Percentiles rank a stretch among this genome's conserved stretches.
phyloP scores from a whole-genome alignment of 768 basidiomycete genomes.

The Hebeloma cylindrosporum region DNA sequence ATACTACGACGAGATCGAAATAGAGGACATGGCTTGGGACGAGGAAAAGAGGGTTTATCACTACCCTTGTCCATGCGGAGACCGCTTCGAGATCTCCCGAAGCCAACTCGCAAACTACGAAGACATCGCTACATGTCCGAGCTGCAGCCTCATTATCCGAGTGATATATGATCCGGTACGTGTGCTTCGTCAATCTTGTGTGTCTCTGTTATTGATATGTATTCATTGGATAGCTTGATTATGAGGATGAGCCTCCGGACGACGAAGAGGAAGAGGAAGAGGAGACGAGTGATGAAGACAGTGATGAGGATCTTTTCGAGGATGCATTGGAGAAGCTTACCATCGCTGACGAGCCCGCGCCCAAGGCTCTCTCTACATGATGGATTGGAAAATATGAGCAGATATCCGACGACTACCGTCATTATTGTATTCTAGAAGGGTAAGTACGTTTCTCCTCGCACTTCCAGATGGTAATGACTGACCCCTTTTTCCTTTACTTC shows the following conservation, averaged over 20 bases:
- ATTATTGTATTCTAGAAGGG: too few relatives aligned
- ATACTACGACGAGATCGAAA: conserved; percentile 96
- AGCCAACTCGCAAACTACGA: conserved; percentile 85
- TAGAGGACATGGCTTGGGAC: conserved; percentile 96
- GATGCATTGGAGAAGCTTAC: conserved; percentile 68
- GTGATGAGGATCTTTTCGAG: conserved; percentile 51
- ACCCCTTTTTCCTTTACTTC: too few relatives aligned
- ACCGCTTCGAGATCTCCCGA: conserved; percentile 93
- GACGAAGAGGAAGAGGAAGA: conserved; percentile 46
- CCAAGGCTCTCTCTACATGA: too few relatives aligned
- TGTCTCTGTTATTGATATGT: conserved; percentile 8
- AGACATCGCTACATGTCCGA: conserved; percentile 94
- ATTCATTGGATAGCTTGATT: conserved; percentile 61
- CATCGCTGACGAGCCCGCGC: conserved; percentile 36
- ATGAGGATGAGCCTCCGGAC: conserved; percentile 69
- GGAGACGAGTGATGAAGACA: conserved; percentile 37
- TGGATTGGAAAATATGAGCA: too few relatives aligned
- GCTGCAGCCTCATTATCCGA: conserved; percentile 89
- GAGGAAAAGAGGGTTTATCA: conserved; percentile 80
- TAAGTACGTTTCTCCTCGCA: too few relatives aligned
- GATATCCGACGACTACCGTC: too few relatives aligned
- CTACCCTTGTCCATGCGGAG: conserved; percentile 97
- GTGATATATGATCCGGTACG: conserved; percentile 94
- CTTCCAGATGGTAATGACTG: too few relatives aligned
- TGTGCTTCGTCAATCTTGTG: conserved; percentile 20